These are phyloP conservation scores for Wickerhamiella lipophila DNA, from an alignment of 805 yeast genomes.

Conservation along the genomic window DNA sequence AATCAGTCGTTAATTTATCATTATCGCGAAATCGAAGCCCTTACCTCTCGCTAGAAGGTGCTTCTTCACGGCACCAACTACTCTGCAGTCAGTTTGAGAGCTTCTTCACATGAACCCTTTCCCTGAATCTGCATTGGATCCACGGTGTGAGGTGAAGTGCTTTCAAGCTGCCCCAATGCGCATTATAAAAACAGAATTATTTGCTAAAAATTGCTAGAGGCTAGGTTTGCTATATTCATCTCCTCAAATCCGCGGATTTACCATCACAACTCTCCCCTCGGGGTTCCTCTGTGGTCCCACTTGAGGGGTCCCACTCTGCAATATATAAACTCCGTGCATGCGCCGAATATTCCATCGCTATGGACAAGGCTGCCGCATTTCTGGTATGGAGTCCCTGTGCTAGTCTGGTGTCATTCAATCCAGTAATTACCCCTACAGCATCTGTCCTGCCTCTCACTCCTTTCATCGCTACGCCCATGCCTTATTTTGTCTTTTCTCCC, in stretches of 20 bases:
- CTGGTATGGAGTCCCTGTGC: not conserved
- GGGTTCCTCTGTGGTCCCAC: not conserved
- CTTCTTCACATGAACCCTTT: not conserved
- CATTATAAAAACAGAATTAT: no score
- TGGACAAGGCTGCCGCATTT: not conserved
- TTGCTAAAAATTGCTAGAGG: no score
- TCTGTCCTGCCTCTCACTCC: not conserved
- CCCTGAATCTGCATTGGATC: not conserved
- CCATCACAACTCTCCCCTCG: no score
- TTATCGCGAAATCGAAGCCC: no score
- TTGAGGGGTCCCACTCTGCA: not conserved
- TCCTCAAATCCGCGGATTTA: no score
- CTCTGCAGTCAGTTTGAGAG: no score
- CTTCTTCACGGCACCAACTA: no score
- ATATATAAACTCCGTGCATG: not conserved
- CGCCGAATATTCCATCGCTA: no score
- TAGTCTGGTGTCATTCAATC: not conserved
- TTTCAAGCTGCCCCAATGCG: no score
- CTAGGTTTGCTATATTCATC: no score
- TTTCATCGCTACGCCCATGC: not conserved
- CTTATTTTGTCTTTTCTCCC: constrained; percentile 1
- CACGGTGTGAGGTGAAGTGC: no score
- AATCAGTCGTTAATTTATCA: not conserved
- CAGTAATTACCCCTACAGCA: not conserved
- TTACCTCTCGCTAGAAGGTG: no score